Evolutionary conservation across 768 basidiomycete species (phyloP).

Genomic region (Gymnopilus dilepis): DNA sequence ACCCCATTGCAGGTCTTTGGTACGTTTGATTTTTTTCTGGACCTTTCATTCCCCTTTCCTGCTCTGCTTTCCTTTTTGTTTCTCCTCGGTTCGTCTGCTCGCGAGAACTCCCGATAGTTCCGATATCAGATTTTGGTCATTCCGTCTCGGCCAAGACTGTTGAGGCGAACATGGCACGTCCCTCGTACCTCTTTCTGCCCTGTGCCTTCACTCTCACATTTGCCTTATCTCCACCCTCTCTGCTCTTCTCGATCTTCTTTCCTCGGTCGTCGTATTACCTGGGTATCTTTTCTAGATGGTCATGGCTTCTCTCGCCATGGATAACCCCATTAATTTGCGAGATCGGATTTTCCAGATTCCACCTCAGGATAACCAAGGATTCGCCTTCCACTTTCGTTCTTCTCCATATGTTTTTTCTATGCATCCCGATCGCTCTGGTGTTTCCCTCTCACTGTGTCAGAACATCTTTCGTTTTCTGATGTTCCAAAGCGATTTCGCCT

Average conservation of each 20-base stretch:
- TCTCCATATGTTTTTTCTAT: background rate
- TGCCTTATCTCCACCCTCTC: conserved; percentile 12
- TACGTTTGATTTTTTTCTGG: conserved; percentile 30
- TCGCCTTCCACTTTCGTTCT: conserved; percentile 5
- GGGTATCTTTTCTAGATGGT: conserved; percentile 3
- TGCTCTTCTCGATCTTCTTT: conserved; percentile 12
- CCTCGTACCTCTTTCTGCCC: background rate
- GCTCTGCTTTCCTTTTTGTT: background rate
- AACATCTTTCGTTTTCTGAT: conserved; percentile 2
- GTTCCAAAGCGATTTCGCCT: background rate
- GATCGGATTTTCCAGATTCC: conserved; percentile 9
- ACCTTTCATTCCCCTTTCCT: conserved; percentile 6
- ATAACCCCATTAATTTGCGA: conserved; percentile 12
- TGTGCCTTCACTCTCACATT: conserved; percentile 5
- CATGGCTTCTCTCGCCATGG: conserved; percentile 2
- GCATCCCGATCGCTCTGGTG: background rate
- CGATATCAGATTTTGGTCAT: background rate
- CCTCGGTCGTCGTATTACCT: conserved; percentile 4
- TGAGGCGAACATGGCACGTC: background rate
- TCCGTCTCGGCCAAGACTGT: background rate
- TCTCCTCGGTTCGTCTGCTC: background rate
- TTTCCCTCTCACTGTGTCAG: background rate
- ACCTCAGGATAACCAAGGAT: conserved; percentile 6
- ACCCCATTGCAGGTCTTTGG: conserved; percentile 87
- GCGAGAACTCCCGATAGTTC: conserved; percentile 1